These are phyloP conservation scores for Neurospora pannonica DNA, from an alignment of 495 filamentous ascomycete species.

Conservation along the genomic window DNA sequence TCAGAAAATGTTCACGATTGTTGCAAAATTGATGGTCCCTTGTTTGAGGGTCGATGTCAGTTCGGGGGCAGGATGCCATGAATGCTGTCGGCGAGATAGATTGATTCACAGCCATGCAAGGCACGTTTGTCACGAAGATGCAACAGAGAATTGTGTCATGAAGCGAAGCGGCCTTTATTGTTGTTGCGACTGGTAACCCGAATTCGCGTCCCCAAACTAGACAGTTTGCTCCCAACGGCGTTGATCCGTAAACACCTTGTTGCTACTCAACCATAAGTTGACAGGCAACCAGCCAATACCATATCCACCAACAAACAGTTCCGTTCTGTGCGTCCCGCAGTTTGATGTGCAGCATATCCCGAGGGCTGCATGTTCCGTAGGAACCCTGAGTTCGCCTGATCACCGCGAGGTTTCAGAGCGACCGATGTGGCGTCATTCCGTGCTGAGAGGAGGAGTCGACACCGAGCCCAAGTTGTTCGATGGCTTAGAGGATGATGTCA, in stretches of 20 bases:
- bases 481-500: constrained; percentile 8
- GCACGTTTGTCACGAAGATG: not conserved
- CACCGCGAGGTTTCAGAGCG: constrained; percentile 9
- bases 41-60: constrained; percentile 10
- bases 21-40: not conserved
- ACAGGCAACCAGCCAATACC: constrained; percentile 19
- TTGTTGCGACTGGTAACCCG: constrained; percentile 2
- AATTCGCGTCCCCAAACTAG: constrained; percentile 13
- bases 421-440: constrained; percentile 10
- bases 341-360: not conserved
- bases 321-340: constrained; percentile 1
- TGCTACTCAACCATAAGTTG: constrained; percentile 19
- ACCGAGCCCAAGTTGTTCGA: constrained; percentile 10
- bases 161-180: not conserved
- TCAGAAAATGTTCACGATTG: not conserved
- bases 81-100: not conserved
- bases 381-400: constrained; percentile 5
- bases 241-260: constrained; percentile 13
- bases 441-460: constrained; percentile 1
- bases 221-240: constrained; percentile 12
- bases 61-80: not conserved
- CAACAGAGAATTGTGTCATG: not conserved
- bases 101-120: not conserved
- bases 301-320: constrained; percentile 15
- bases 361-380: constrained; percentile 10